phyloP scores from a whole-genome alignment of 2,329 filamentous ascomycete species.

The Fusarium agapanthi region DNA sequence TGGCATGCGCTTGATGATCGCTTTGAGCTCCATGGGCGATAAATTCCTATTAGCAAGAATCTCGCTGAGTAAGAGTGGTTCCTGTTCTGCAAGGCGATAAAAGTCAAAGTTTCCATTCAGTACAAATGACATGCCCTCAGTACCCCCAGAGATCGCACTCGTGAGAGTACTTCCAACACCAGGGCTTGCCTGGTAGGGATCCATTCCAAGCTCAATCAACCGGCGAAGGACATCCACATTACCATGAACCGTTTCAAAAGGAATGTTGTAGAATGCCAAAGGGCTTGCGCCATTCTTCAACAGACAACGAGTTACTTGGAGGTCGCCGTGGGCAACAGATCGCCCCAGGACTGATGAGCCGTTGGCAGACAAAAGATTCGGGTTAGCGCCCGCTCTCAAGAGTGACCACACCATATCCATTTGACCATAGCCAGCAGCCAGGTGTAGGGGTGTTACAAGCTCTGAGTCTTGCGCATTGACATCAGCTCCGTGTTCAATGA shows the following conservation, averaged over 20 bases:
- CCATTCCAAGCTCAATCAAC: slow-evolving; percentile 18
- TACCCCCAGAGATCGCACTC: background rate
- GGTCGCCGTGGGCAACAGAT: background rate
- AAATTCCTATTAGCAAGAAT: background rate
- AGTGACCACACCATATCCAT: slow-evolving; percentile 3
- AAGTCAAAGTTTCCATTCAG: slow-evolving; percentile 36
- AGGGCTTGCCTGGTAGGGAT: slow-evolving; percentile 1
- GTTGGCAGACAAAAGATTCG: slow-evolving; percentile 8
- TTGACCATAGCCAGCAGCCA: background rate
- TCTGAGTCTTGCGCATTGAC: slow-evolving; percentile 25
- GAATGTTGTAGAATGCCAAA: background rate
- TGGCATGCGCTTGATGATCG: slow-evolving; percentile 29
- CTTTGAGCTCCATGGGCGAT: background rate
- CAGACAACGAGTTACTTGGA: slow-evolving; percentile 6
- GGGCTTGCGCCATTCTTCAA: slow-evolving; percentile 24
- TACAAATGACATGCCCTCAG: background rate
- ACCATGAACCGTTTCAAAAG: background rate
- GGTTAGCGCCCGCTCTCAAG: slow-evolving; percentile 32
- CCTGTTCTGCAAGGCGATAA: slow-evolving; percentile 14
- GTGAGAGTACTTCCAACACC: background rate
- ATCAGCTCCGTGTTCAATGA: slow-evolving; percentile 24
- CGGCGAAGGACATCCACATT: background rate
- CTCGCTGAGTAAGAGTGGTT: slow-evolving; percentile 17
- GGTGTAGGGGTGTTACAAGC: slow-evolving; percentile 19
- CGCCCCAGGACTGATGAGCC: slow-evolving; percentile 11